phyloP scores from a whole-genome alignment of 495 filamentous ascomycete species.

The Thozetella sp. region DNA sequence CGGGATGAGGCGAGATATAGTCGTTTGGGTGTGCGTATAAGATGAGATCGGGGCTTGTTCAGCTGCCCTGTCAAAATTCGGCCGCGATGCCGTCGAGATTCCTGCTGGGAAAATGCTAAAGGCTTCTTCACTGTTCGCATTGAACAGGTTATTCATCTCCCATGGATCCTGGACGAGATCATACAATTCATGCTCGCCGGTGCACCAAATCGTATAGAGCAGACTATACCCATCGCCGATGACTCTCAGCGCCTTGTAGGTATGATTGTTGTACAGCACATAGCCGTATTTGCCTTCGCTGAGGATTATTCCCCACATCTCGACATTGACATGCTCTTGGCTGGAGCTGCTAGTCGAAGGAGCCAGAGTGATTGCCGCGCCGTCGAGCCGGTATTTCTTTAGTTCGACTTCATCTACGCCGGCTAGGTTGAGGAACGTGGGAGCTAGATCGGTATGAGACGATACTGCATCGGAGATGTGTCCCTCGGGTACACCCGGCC shows the following conservation, averaged over 20 bases:
- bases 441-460: constrained; percentile 69
- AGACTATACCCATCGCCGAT: constrained; percentile 50
- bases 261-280: constrained; percentile 57
- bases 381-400: constrained; percentile 49
- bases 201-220: constrained; percentile 65
- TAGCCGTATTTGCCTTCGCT: constrained; percentile 35
- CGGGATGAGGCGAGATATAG: constrained; percentile 18
- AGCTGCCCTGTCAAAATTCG: too few relatives aligned
- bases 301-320: constrained; percentile 61
- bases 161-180: constrained; percentile 31
- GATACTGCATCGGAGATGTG: constrained; percentile 56
- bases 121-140: neutral
- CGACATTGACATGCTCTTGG: constrained; percentile 68
- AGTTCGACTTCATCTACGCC: too few relatives aligned
- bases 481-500: constrained; percentile 54
- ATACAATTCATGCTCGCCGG: constrained; percentile 59
- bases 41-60: constrained; percentile 57
- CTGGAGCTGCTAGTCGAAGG: constrained; percentile 33
- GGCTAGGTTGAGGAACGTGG: constrained; percentile 61
- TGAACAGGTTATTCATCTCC: neutral
- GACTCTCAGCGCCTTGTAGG: constrained; percentile 61
- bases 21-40: constrained; percentile 46
- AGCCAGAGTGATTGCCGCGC: constrained; percentile 61
- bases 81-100: too few relatives aligned
- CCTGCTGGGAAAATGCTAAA: too few relatives aligned